phyloP scores from a whole-genome alignment of 164 flowering plant genomes.

The Piper betle region DNA sequence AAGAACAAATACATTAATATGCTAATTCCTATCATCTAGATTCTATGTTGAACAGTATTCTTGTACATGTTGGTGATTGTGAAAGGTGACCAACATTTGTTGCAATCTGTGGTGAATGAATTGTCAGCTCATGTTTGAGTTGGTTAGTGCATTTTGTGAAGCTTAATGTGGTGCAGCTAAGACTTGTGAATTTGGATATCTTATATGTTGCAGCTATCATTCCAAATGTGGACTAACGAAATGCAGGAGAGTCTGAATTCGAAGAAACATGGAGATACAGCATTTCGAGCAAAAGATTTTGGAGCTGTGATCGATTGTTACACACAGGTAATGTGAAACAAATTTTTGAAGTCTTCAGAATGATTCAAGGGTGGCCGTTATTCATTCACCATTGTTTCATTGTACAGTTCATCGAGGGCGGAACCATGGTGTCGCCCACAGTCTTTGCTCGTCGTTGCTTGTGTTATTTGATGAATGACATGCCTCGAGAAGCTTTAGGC shows the following conservation, averaged over 20 bases:
- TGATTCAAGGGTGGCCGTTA: neutral
- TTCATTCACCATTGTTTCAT: neutral
- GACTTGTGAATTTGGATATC: neutral
- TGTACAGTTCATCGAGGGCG: conserved; percentile 66
- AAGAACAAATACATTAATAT: no score
- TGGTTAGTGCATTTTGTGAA: neutral
- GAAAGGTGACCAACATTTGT: no score
- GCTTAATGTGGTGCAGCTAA: neutral
- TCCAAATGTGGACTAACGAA: conserved; percentile 92
- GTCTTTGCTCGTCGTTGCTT: conserved; percentile 75
- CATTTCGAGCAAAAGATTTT: conserved; percentile 77
- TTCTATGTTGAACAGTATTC: no score
- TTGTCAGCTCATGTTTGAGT: no score
- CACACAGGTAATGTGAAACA: conserved; percentile 34
- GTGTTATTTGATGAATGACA: conserved; percentile 62
- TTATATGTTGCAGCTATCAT: conserved; percentile 56
- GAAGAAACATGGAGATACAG: conserved; percentile 79
- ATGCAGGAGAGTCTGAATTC: conserved; percentile 82
- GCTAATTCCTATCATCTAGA: no score
- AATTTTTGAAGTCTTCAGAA: no score
- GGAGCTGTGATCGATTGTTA: conserved; percentile 63
- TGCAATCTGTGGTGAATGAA: no score
- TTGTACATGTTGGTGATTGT: no score
- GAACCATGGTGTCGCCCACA: conserved; percentile 86
- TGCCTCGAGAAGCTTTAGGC: conserved; percentile 72